These are phyloP conservation scores for Collybia sp. DNA, from an alignment of 768 basidiomycete genomes.

Conservation along the genomic window DNA sequence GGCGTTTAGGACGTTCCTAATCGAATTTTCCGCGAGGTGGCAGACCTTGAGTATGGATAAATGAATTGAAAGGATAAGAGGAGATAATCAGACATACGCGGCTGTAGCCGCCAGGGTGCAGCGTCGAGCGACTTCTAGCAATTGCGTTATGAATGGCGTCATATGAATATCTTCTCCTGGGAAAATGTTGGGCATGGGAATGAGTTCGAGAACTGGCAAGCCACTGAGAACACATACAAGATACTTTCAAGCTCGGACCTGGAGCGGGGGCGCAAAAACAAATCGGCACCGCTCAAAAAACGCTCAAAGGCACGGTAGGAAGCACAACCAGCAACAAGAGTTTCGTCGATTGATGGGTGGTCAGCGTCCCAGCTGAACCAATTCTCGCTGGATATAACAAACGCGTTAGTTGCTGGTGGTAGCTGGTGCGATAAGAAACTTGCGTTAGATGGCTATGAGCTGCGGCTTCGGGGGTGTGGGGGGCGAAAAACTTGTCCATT, in stretches of 20 bases:
- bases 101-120: conserved; percentile 51
- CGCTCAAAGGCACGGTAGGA: conserved; percentile 77
- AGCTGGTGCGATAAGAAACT: conserved; percentile 13
- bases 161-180: conserved; percentile 69
- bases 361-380: conserved; percentile 67
- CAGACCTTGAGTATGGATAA: conserved; percentile 43
- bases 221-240: conserved; percentile 40
- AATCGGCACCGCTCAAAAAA: conserved; percentile 64
- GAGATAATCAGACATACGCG: conserved; percentile 27
- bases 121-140: conserved; percentile 57
- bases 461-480: conserved; percentile 68
- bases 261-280: conserved; percentile 65
- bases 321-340: conserved; percentile 72
- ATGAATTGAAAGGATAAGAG: not conserved
- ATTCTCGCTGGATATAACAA: conserved; percentile 46
- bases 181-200: not conserved
- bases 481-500: conserved; percentile 73
- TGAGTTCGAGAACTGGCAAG: not conserved
- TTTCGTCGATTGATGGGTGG: conserved; percentile 66
- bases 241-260: conserved; percentile 66
- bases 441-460: conserved; percentile 69
- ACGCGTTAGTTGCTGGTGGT: too few species aligned
- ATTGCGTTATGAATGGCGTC: conserved; percentile 82
- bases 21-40: conserved; percentile 66
- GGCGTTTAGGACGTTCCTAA: conserved; percentile 62